Conservation (phyloP, 2,329 filamentous ascomycete species). For the Arthroderma sp. region DNA sequence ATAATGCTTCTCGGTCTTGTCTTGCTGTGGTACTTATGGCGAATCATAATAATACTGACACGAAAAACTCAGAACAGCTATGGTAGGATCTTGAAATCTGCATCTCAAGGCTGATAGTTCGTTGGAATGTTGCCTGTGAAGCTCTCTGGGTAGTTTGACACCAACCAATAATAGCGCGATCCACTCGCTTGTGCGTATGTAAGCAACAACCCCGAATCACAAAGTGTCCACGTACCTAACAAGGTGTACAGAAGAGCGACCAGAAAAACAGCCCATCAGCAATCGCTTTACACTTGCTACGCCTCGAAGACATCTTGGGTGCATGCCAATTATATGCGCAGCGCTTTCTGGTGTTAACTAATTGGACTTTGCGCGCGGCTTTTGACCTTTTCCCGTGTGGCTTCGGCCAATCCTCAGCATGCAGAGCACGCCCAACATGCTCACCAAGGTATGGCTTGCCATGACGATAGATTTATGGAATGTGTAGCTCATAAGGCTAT, state of each 20-base stretch:
- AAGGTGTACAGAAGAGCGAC: slow-evolving; percentile 1
- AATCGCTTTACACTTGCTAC: background rate
- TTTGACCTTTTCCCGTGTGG: slow-evolving; percentile 23
- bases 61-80: too few relatives aligned
- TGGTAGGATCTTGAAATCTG: too few relatives aligned
- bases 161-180: background rate
- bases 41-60: too few relatives aligned
- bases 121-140: too few relatives aligned
- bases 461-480: background rate
- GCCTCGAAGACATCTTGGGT: too few relatives aligned
- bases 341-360: too few relatives aligned
- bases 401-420: slow-evolving; percentile 32
- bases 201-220: slow-evolving; percentile 15
- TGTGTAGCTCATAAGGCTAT: background rate
- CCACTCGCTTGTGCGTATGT: slow-evolving; percentile 19
- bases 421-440: slow-evolving; percentile 36
- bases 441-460: slow-evolving; percentile 32
- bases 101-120: too few relatives aligned
- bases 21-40: too few relatives aligned
- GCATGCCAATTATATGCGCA: too few relatives aligned
- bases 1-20: too few relatives aligned
- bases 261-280: background rate
- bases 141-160: too few relatives aligned
- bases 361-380: too few relatives aligned
- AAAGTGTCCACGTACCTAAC: slow-evolving; percentile 27